Base-by-base conservation (phyloP, 2,329 filamentous ascomycete genomes). In the Nannizziopsis arthrosporioides region DNA sequence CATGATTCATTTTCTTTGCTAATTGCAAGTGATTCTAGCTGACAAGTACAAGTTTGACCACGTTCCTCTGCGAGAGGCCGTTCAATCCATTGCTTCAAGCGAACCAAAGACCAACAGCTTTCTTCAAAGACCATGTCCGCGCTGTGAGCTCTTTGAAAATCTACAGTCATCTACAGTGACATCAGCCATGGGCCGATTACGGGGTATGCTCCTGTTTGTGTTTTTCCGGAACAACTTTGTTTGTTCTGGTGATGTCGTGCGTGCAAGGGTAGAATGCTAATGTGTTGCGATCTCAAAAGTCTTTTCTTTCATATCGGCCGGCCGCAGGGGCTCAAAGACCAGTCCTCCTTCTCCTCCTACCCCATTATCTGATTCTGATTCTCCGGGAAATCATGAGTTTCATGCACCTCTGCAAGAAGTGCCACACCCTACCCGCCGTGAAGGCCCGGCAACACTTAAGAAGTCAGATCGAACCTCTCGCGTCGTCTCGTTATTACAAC, bases 131-230 rank as follows among this genome's bases (percentile, higher is more conserved):
- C 14, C 15, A 37, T 45, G 34, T 15, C 38, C n/a, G 11, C 17
- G 7, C 32, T 45, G 32, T 45, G 32, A 19, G 5, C 12, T 41
- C 18, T 38, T 47, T 34, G 18, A 34, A 22, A 15, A 19, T n/a
- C 27, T 15, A 9, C 19, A 15, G 14, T 15, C 7, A 45, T 45
- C 43, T 27, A 39, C 12, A 34, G 36, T 47, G 18, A 31, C 36
- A 36, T 40, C 40, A 11, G 40, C 14, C 42, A 54, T 54, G 52
- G 52, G 52, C n/a, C 45, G 50, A 10, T 47, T 49, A 32, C 38
- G 46, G 37, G 52, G 52, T 54, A 42, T 6, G 52, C 7, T 7
- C 7, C 3, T 27, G 7, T 27, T 27, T 51, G 3, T 31, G 35
- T 12, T 44, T 1, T 14, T 35, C 32, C 35, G 32, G 32, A 37